A percentile compares a stretch with the other conserved stretches of the same genome.
Evolutionary conservation across 768 basidiomycete species (phyloP).

Genomic region (Serendipita sp.): DNA sequence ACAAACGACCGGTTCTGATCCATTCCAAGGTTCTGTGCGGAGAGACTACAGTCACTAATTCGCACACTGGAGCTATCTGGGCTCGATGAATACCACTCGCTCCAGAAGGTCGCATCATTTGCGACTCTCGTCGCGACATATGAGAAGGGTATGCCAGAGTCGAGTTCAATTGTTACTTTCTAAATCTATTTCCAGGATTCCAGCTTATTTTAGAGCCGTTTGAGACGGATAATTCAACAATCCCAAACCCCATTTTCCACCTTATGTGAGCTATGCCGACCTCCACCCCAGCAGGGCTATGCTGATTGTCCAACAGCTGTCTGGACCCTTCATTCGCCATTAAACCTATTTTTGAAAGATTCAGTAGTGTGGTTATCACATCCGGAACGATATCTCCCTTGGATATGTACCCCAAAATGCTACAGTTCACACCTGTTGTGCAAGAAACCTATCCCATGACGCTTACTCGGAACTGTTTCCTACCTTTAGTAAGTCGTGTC

Average conservation of each 20-base stretch:
- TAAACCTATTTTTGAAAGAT: constrained; percentile 94
- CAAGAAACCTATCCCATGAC: constrained; percentile 99
- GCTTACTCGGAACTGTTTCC: constrained; percentile 84
- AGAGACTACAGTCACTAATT: constrained; percentile 85
- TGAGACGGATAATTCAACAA: constrained; percentile 95
- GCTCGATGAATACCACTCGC: constrained; percentile 76
- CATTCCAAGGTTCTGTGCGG: constrained; percentile 73
- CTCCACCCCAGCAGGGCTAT: neutral
- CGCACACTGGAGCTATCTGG: constrained; percentile 79
- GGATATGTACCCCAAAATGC: constrained; percentile 99
- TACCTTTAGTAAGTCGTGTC: constrained; percentile 62
- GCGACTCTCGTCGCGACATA: constrained; percentile 96
- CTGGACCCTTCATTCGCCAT: constrained; percentile 96
- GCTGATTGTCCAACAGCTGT: constrained; percentile 38
- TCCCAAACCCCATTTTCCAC: constrained; percentile 97
- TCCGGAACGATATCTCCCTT: constrained; percentile 96
- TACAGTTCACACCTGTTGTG: constrained; percentile 92
- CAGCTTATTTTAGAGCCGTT: constrained; percentile 94
- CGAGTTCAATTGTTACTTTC: neutral
- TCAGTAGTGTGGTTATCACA: constrained; percentile 96
- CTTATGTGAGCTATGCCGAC: constrained; percentile 49
- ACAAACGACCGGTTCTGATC: constrained; percentile 6
- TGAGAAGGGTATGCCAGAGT: constrained; percentile 57
- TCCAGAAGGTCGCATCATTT: constrained; percentile 93
- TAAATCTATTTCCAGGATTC: constrained; percentile 44